These are phyloP conservation scores for Pleurozium schreberi DNA, from an alignment of 225 moss, liverwort and hornwort species.

Conservation along the genomic window DNA sequence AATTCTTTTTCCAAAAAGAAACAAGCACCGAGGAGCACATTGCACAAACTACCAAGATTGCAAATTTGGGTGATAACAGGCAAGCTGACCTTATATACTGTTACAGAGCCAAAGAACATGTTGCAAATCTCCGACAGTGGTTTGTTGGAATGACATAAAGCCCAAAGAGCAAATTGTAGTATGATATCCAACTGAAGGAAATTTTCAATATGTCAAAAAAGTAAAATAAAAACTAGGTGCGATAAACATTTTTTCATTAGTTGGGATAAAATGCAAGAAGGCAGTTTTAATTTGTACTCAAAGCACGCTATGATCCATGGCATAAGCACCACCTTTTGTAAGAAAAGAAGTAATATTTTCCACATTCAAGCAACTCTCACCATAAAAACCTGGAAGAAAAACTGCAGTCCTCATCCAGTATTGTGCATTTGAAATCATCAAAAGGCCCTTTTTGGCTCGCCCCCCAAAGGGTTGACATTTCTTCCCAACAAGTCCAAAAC, in stretches of 20 bases:
- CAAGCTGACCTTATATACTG: background rate
- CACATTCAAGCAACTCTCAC: background rate
- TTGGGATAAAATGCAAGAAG: background rate
- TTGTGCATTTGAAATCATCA: background rate
- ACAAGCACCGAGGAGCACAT: background rate
- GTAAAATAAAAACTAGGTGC: background rate
- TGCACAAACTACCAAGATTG: background rate
- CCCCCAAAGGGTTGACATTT: background rate
- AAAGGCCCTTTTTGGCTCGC: background rate
- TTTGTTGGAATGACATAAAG: background rate
- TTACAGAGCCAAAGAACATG: background rate
- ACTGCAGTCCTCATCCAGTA: background rate
- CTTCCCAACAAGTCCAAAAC: background rate
- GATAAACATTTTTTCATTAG: background rate
- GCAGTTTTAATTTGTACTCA: background rate
- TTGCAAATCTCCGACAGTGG: background rate
- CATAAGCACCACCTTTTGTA: background rate
- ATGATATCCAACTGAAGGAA: background rate
- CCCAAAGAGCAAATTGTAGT: background rate
- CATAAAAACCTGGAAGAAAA: background rate
- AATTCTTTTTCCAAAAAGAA: background rate
- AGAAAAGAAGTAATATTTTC: background rate
- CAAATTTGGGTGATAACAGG: background rate
- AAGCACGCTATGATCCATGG: background rate
- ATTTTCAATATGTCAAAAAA: background rate